Base-by-base conservation (phyloP, 805 yeast genomes). In the Ogataea salicorniae region DNA sequence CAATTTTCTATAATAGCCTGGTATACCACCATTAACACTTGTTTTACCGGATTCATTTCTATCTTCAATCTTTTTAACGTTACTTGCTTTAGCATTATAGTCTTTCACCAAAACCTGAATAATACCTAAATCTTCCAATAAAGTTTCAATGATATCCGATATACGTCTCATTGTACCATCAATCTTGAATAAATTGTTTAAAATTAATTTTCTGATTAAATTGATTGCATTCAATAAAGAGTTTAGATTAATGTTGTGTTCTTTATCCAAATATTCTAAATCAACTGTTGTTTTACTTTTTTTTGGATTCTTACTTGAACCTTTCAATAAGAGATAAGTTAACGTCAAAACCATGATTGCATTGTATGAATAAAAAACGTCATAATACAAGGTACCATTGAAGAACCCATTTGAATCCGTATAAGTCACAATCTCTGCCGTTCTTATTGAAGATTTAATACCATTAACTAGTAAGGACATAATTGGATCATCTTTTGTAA, bases 351-450 rank as follows among this genome's bases (percentile, higher is more conserved):
- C 68, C 67, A 75, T 64, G 1, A 68, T 66, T 1, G 76, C 70
- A 49, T 68, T 67, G 51, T 75, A 75, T 6, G 71, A 73, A 54
- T 67, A 66, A 54, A 72, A 72, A 36, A 73, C 68, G 50, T 75
- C 80, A 35, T 65, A 63, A 34, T 72, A 70, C n/a, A 72, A 41
- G 1, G 75, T 71, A n/a, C 78, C 78, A 54, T 68, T 70, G 54
- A 71, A 63, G 44, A 70, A 62, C 5, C 72, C 74, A 44, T 67
- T 66, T 9, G 62, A 55, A 34, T 64, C 60, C 0, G 71, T 64
- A 38, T 62, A 58, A 2, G 66, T 60, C 34, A 71, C 59, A 4
- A 72, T 53, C 42, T 72, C 70, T 0, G 77, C 68, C 6, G 73
- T 66, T 49, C 58, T 57, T 17, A 70, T 58, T 0, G 77, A 69